phyloP scores from a whole-genome alignment of 2,329 filamentous ascomycete genomes.

The Penicillium griseofulvum region DNA sequence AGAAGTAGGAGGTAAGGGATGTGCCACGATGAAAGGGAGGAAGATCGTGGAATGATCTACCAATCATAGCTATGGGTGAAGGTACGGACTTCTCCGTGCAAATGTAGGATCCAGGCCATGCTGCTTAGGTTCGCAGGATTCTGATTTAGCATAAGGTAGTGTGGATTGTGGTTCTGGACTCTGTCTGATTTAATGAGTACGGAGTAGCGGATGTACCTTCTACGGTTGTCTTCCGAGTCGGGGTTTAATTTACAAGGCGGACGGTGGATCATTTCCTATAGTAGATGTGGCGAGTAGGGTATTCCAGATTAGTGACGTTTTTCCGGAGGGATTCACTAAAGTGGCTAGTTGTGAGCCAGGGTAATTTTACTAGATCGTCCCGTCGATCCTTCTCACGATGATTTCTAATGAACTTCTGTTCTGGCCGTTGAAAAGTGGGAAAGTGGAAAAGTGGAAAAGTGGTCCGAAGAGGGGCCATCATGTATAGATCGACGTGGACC shows the following conservation, averaged over 20 bases:
- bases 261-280: neutral
- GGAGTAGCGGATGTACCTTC: neutral
- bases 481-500: no score
- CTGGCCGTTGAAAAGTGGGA: no score
- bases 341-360: neutral
- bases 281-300: neutral
- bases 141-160: neutral
- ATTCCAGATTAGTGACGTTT: neutral
- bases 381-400: neutral
- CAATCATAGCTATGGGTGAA: slow-evolving; percentile 6
- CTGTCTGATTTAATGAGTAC: neutral
- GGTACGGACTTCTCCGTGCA: neutral
- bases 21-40: slow-evolving; percentile 6
- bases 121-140: neutral
- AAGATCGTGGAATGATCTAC: slow-evolving; percentile 22
- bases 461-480: no score
- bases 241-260: neutral
- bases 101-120: neutral
- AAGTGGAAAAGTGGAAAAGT: no score
- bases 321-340: neutral
- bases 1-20: slow-evolving; percentile 1
- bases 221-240: neutral
- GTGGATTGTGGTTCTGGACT: neutral
- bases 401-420: no score
- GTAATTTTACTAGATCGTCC: neutral